phyloP scores from a whole-genome alignment of 1,139 yeast genomes.

The Debaryomyces subglobosus region DNA sequence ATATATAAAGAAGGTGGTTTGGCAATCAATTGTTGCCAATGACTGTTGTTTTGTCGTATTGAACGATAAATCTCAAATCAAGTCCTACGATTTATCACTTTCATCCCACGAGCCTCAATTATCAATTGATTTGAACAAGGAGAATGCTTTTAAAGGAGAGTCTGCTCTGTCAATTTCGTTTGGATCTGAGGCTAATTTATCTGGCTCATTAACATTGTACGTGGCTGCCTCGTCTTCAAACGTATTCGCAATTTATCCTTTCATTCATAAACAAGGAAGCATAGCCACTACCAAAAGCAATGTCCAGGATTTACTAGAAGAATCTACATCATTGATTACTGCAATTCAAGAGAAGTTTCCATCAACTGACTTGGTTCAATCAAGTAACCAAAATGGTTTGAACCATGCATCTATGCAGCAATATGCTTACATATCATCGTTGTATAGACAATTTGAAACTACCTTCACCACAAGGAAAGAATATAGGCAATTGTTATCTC shows the following conservation, averaged over 20 bases:
- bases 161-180: slow-evolving; percentile 36
- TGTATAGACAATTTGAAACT: slow-evolving; percentile 22
- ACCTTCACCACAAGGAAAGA: slow-evolving; percentile 16
- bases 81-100: slow-evolving; percentile 32
- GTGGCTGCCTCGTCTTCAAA: slow-evolving; percentile 27
- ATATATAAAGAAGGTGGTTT: slow-evolving; percentile 28
- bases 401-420: slow-evolving; percentile 22
- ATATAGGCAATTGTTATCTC: slow-evolving; percentile 13
- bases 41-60: slow-evolving; percentile 38
- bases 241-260: slow-evolving; percentile 40
- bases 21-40: slow-evolving; percentile 35
- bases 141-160: slow-evolving; percentile 17
- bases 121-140: slow-evolving; percentile 21
- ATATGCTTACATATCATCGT: slow-evolving; percentile 20
- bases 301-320: slow-evolving; percentile 30
- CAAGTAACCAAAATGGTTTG: slow-evolving; percentile 18
- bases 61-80: slow-evolving; percentile 25
- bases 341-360: slow-evolving; percentile 23
- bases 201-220: slow-evolving; percentile 42
- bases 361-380: slow-evolving; percentile 9
- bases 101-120: slow-evolving; percentile 30
- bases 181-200: slow-evolving; percentile 33
- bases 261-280: slow-evolving; percentile 22
- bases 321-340: slow-evolving; percentile 23
- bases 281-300: slow-evolving; percentile 27